Evolutionary conservation across 768 basidiomycete species (phyloP), one percentile per base, ranked within the genome.

Genomic region (Leccinellum rugosiceps): DNA sequence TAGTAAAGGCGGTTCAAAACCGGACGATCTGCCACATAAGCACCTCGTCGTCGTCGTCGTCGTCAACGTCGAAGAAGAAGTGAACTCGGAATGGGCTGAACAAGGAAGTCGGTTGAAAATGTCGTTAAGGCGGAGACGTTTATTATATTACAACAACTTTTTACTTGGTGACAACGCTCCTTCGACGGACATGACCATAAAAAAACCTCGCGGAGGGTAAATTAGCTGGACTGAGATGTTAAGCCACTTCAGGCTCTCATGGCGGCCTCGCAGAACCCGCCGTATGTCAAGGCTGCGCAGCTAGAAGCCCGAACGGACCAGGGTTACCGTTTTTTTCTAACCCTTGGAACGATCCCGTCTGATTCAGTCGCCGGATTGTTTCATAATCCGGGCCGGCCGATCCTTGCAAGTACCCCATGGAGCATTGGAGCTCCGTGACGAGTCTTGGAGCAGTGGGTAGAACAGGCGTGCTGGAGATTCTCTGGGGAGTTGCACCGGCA

Each of bases 121-220:
- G 60, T 56, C 48, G 69, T 62, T 69, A 68, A 56, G 58, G 63
- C 59, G 63, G 68, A 68, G 58, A 58, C 52, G 60, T 55, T 56
- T 47, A 58, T 49, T 56, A 46, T 38, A 57, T 45, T 54, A 46
- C 38, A 41, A 41, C 17, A 2, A 9, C 9, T 38, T 17, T 4
- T 38, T 51, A 35, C 26, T 43, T 44, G 25, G 4, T 14, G 28
- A n/a, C 21, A 34, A 14, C 30, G 6, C 28, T 30, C 11, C n/a
- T 26, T 49, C 48, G 48, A 30, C n/a, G 28, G n/a, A 48, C 35
- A 38, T n/a, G 35, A n/a, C n/a, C 17, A 9, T n/a, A 48, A 48
- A 48, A 6, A 48, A 26, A 30, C 28, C 45, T 17, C 17, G 25
- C 46, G 25, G 25, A 41, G 58, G 21, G 34, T 52, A 46, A 63